These are phyloP conservation scores for Lactarius psammicola DNA, from an alignment of 768 basidiomycete genomes.

Conservation along the genomic window DNA sequence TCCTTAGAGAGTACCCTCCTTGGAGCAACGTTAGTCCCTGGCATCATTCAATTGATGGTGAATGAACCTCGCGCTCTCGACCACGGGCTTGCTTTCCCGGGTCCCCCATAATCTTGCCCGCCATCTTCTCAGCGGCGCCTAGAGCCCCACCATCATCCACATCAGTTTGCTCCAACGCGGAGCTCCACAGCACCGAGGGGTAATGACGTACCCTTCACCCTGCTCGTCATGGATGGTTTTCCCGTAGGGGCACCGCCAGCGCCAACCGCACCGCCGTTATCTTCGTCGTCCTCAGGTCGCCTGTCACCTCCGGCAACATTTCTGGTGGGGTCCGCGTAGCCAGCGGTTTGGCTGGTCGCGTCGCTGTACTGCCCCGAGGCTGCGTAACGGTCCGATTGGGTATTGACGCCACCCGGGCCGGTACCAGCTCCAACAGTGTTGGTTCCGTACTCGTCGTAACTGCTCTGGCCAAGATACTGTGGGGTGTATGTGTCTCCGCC, in stretches of 20 bases:
- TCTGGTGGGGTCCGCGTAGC: background rate
- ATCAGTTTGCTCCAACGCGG: conserved; percentile 6
- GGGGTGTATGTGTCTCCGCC: background rate
- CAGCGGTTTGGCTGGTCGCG: background rate
- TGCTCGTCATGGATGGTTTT: conserved; percentile 11
- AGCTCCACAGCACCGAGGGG: background rate
- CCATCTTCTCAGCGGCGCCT: conserved; percentile 26
- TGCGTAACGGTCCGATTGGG: background rate
- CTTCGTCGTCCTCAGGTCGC: background rate
- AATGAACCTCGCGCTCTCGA: conserved; percentile 24
- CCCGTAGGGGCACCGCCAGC: background rate
- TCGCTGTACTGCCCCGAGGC: conserved; percentile 5
- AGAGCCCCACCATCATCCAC: background rate
- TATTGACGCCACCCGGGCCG: background rate
- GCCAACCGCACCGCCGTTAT: background rate
- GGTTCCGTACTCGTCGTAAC: background rate
- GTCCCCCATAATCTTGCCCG: conserved; percentile 23
- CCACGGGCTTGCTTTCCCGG: conserved; percentile 18
- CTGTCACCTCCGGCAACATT: background rate
- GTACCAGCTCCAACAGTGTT: background rate
- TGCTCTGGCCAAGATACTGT: conserved; percentile 1
- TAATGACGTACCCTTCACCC: conserved; percentile 23
- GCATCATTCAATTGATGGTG: background rate
- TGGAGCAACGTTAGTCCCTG: conserved; percentile 8
- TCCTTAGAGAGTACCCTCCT: conserved; percentile 15